Evolutionary conservation across 129 eudicot species (phyloP).

Genomic region (Kitagawia praeruptora): DNA sequence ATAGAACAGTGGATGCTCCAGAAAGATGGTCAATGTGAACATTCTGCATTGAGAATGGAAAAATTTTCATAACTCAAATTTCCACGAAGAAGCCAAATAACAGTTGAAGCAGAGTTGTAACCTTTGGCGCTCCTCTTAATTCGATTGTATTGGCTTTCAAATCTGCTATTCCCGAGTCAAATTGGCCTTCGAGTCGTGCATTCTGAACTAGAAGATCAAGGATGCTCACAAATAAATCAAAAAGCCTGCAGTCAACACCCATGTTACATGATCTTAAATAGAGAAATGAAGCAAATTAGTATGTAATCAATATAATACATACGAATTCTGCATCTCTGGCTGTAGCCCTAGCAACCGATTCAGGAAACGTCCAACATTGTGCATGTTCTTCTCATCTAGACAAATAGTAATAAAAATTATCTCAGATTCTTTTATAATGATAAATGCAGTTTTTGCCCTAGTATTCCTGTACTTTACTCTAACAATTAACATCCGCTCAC

Average conservation of each 20-base stretch:
- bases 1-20: constrained; percentile 87
- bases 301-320: constrained; percentile 4
- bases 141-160: constrained; percentile 75
- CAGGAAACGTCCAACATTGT: constrained; percentile 94
- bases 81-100: background rate
- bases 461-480: background rate
- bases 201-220: constrained; percentile 76
- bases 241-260: constrained; percentile 47
- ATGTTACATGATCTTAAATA: constrained; percentile 1
- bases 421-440: background rate
- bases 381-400: constrained; percentile 78
- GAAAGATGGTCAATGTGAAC: constrained; percentile 83
- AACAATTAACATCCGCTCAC: background rate
- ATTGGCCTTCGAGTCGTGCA: constrained; percentile 84
- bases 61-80: background rate
- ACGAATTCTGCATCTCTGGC: constrained; percentile 96
- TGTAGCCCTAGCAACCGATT: constrained; percentile 87
- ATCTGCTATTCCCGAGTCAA: constrained; percentile 93
- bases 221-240: constrained; percentile 82
- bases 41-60: constrained; percentile 47
- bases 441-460: background rate
- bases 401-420: background rate
- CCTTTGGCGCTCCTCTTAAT: constrained; percentile 83
- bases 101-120: constrained; percentile 18
- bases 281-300: background rate